Base-by-base conservation (phyloP, 1,139 yeast species). In the Geotrichum fermentans region DNA sequence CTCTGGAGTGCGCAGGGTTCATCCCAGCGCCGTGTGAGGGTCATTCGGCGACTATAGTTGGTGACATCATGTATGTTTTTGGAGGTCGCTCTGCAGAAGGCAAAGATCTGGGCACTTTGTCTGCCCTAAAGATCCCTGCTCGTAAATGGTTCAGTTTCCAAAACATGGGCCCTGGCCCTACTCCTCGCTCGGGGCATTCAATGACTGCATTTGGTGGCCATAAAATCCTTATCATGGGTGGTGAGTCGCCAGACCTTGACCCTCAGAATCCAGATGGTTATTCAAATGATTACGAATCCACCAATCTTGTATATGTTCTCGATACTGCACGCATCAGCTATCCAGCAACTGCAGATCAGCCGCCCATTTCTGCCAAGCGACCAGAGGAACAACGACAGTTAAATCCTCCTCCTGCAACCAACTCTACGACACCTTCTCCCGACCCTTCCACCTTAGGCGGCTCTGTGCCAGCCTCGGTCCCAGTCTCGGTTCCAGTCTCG, bases 181-280 rank as follows among this genome's bases (percentile, higher is more conserved):
- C 90, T 40, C 81, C 95, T 17, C 79, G 97, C 58, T 86, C 95
- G 55, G 98, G 98, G n/a, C 98, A 92, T 66, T 80, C 96, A 8
- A 73, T 92, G 72, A 82, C 97, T 1, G 79, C 83, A 52, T 73
- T 85, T 46, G 78, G 73, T 44, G 78, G 77, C 54, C 80, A 86
- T 62, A 86, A 83, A 65, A 66, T 92, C 47, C 64, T 90, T 24
- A 80, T 92, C 20, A 83, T 94, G 86, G 98, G 98, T 40, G 98
- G 98, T 53, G 96, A 88, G 52, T 61, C 64, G 4, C 64, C 67
- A 3, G 64, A 61, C 21, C n/a, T 42, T n/a, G 66, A 63, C 26
- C 60, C 57, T 38, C 58, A 59, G 45, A 44, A 35, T 14, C 49
- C 53, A 16, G 50, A 52, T 39, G 56, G 24, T 13, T 42, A 4